A percentile compares a stretch with the other conserved stretches of the same genome.
These are phyloP conservation scores for Ceratobasidium papillatum DNA, from an alignment of 1,284 basidiomycete species.

Conservation along the genomic window DNA sequence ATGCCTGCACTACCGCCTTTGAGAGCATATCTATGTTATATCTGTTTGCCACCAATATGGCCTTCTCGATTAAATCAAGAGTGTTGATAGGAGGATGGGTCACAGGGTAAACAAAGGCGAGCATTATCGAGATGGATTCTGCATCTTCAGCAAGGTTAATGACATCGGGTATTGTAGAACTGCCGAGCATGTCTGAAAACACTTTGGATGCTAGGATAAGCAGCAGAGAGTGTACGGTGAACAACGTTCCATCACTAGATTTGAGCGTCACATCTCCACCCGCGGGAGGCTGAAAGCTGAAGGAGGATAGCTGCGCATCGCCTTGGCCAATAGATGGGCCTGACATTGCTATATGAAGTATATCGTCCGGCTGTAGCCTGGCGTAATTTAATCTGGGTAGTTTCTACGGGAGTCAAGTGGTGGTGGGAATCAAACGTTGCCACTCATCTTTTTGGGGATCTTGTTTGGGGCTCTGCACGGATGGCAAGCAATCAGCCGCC, in stretches of 20 bases:
- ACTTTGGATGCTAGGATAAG: conserved; percentile 13
- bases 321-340: too few relatives aligned
- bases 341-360: too few relatives aligned
- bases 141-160: conserved; percentile 14
- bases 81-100: not conserved
- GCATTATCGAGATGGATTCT: conserved; percentile 5
- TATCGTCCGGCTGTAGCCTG: too few relatives aligned
- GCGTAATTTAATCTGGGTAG: too few relatives aligned
- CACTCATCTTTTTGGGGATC: too few relatives aligned
- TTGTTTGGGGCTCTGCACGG: too few relatives aligned
- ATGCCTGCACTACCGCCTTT: not conserved
- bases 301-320: too few relatives aligned
- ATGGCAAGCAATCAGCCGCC: too few relatives aligned
- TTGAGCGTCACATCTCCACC: conserved; percentile 7
- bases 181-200: conserved; percentile 1
- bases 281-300: conserved; percentile 6
- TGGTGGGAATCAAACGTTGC: too few relatives aligned
- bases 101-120: conserved; percentile 18
- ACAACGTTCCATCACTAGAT: conserved; percentile 13
- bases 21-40: not conserved
- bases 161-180: not conserved
- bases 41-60: not conserved
- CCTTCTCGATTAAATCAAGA: not conserved
- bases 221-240: not conserved
- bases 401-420: too few relatives aligned